Evolutionary conservation across 2,329 filamentous ascomycete genomes (phyloP), one percentile per base, ranked within the genome.

Genomic region (Colletotrichum tropicale): DNA sequence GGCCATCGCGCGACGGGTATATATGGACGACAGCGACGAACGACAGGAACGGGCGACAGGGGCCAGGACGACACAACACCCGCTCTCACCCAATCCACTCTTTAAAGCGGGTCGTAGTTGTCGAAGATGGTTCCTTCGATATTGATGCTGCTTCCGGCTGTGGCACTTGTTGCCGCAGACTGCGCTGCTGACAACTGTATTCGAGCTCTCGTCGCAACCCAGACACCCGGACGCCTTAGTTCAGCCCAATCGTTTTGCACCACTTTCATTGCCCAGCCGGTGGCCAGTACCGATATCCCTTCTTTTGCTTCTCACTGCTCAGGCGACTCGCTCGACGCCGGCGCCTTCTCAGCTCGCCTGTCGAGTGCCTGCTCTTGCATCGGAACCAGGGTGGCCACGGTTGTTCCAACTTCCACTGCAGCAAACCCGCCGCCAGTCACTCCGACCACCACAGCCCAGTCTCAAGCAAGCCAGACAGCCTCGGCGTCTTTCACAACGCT

Each of bases 161-260:
- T 13, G 21, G 55, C 52, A 18, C 66, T 64, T 56, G 71, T 34
- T 52, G 30, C 55, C 12, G 66, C 75, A 7, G 66, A 76, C 16
- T 83, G 82, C 78, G 70, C 77, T 60, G 81, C 81, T 26, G 83
- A 85, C 78, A 83, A 84, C 74, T 85, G 84, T 77, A 80, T 84
- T 34, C 82, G 82, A 32, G 83, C 84, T 28, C 66, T 85, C 71
- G 77, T 80, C 28, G 82, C 83, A 26, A 84, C 80, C 6, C 80
- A 82, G 70, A 81, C 74, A 16, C 81, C 82, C 5, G 81, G 80
- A 58, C 81, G 81, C 36, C 75, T 84, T 9, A 71, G 80, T 69
- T 78, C 78, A 43, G 82, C 82, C 15, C 78, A 78, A 70, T 73
- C 80, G 2, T 84, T 84, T 75, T 85, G 83, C 77, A 78, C 2